Percentiles rank a stretch among this genome's conserved stretches.
Evolutionary conservation across 768 basidiomycete genomes (phyloP).

Genomic region (Boletellus emodensis): DNA sequence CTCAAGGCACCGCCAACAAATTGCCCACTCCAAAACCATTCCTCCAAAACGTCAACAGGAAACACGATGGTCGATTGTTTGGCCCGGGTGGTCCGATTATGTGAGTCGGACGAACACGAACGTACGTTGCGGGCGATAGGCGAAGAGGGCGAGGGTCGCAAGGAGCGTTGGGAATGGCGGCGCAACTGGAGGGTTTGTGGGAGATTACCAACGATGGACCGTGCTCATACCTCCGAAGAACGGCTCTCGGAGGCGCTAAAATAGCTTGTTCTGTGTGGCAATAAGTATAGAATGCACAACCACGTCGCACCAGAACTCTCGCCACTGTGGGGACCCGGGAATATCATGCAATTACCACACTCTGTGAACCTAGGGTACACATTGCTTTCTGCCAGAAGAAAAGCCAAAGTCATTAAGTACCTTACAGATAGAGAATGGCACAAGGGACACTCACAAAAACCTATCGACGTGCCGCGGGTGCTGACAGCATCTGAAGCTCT

Average conservation of each 20-base stretch:
- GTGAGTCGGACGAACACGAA: too few species aligned
- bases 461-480: not conserved
- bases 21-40: too few species aligned
- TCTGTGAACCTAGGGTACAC: not conserved
- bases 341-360: not conserved
- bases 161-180: not conserved
- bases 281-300: not conserved
- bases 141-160: not conserved
- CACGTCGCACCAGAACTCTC: not conserved
- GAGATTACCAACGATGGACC: too few species aligned
- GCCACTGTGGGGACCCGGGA: not conserved
- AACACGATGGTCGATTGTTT: too few species aligned
- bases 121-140: not conserved
- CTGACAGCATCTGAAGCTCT: not conserved
- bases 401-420: not conserved
- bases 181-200: not conserved
- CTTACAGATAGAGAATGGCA: too few species aligned
- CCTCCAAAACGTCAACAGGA: too few species aligned
- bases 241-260: not conserved
- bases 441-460: not conserved
- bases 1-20: too few species aligned
- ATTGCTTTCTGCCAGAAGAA: not conserved
- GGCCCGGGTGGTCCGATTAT: too few species aligned
- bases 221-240: too few species aligned
- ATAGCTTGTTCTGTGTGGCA: not conserved